phyloP scores from a whole-genome alignment of 495 filamentous ascomycete species.

The Hypoxylon fragiforme region DNA sequence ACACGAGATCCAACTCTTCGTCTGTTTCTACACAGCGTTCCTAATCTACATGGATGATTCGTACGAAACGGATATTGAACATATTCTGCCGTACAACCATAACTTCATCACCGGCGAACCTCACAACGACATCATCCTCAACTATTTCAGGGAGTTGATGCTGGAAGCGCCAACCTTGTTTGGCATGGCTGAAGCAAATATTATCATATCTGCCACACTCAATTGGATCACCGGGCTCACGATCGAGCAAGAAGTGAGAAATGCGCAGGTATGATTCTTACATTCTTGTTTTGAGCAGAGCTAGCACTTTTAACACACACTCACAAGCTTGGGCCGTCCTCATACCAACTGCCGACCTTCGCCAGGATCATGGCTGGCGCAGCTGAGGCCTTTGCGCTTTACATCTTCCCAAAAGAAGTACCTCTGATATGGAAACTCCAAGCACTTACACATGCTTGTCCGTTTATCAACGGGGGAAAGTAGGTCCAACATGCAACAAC shows the following conservation, averaged over 20 bases:
- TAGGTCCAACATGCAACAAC: not conserved
- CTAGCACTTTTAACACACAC: not conserved
- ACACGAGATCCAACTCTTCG: not conserved
- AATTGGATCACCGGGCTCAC: not conserved
- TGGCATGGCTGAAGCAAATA: not conserved
- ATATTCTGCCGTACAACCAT: not conserved
- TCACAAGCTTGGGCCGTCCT: not conserved
- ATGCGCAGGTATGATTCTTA: not conserved
- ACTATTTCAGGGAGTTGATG: not conserved
- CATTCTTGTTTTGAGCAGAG: too few species aligned
- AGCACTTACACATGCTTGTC: not conserved
- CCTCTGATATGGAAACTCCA: not conserved
- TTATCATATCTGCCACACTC: not conserved
- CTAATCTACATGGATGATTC: not conserved
- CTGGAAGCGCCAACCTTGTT: not conserved
- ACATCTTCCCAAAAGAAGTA: not conserved
- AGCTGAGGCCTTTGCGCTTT: not conserved
- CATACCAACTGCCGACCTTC: not conserved
- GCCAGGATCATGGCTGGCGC: not conserved
- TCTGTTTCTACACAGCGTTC: not conserved
- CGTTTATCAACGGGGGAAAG: not conserved
- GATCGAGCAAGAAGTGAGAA: not conserved
- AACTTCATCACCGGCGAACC: not conserved
- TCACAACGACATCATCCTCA: not conserved
- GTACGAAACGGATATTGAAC: not conserved